Base-by-base conservation (phyloP, 1,284 basidiomycete genomes). In the Ustilago esculenta region DNA sequence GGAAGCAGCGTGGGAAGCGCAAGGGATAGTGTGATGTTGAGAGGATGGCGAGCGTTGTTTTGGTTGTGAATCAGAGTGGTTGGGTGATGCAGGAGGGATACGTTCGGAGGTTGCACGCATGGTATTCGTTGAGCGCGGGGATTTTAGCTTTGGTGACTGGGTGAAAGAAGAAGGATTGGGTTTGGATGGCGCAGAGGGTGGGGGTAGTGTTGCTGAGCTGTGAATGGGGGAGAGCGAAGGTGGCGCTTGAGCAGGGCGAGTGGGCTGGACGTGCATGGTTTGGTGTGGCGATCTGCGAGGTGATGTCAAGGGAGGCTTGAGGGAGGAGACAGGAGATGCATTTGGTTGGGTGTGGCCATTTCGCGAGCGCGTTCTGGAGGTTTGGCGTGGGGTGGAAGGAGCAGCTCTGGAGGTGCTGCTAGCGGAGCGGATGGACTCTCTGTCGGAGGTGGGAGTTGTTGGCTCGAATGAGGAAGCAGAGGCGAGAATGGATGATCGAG, bases 401-500 rank as follows among this genome's bases (percentile, higher is more conserved):
- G 43, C 44, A 2, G 27, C 43, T 14, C 57, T 51, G 7, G 53
- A 60, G 53, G 41, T 69, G 48, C 56, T 60, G 43, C 55, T 33
- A 9, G 24, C 46, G 1, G 61, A 70, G 36, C 55, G 65, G 14
- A 69, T 55, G 14, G 59, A 59, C 18, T 59, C 66, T 30, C 37
- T 47, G 35, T 69, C 59, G 3, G 59, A 60, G 14, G 35, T 24
- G 4, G 39, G 5, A n/a, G 32, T 39, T 14, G 50, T 39, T 14
- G 51, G 53, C 33, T 71, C 68, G 18, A 20, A 37, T 8, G 33
- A 35, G 33, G 61, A 53, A 4, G 68, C 57, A 3, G 61, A 49
- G 3, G 63, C 61, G 27, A 71, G 51, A 27, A 67, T 67, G 32
- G 68, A 61, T 10, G 63, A 63, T 29, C 67, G 44, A 14, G 67